Evolutionary conservation across 208 protist species (phyloP).

Genomic region (Leishmania tropica): DNA sequence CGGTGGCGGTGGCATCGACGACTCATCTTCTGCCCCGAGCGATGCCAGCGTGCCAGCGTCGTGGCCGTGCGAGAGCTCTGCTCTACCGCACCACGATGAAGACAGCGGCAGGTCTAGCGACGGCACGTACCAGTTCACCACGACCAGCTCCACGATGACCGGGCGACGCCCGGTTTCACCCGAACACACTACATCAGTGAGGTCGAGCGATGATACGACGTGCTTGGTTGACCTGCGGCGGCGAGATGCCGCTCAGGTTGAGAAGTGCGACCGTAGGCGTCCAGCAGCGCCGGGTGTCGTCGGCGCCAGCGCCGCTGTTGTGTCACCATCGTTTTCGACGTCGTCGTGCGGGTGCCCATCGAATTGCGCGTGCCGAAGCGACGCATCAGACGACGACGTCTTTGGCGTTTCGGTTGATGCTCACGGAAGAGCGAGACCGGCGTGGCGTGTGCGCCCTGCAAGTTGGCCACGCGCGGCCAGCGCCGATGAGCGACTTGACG

Average conservation of each 20-base stretch:
- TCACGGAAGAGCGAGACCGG: not conserved
- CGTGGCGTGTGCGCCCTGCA: not conserved
- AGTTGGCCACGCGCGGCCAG: not conserved
- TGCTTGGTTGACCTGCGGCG: conserved; percentile 6
- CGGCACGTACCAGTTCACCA: not conserved
- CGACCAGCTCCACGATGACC: not conserved
- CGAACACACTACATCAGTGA: not conserved
- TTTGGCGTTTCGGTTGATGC: not conserved
- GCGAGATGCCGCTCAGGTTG: not conserved
- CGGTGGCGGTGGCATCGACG: not conserved
- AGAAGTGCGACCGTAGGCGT: not conserved
- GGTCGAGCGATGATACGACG: not conserved
- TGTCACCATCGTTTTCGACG: not conserved
- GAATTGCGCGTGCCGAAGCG: conserved; percentile 26
- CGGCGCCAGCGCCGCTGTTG: not conserved
- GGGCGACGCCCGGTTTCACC: not conserved
- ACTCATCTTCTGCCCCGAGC: not conserved
- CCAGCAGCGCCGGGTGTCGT: not conserved
- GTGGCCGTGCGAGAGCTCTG: conserved; percentile 22
- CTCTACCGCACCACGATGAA: conserved; percentile 1
- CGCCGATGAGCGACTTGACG: not conserved
- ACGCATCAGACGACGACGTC: not conserved
- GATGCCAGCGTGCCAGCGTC: not conserved
- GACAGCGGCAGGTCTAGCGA: not conserved
- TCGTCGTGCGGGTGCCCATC: conserved; percentile 20